A percentile compares a stretch with the other conserved stretches of the same genome.
Evolutionary conservation across 2,329 filamentous ascomycete genomes (phyloP).

Genomic region (Scytalidium sp.): DNA sequence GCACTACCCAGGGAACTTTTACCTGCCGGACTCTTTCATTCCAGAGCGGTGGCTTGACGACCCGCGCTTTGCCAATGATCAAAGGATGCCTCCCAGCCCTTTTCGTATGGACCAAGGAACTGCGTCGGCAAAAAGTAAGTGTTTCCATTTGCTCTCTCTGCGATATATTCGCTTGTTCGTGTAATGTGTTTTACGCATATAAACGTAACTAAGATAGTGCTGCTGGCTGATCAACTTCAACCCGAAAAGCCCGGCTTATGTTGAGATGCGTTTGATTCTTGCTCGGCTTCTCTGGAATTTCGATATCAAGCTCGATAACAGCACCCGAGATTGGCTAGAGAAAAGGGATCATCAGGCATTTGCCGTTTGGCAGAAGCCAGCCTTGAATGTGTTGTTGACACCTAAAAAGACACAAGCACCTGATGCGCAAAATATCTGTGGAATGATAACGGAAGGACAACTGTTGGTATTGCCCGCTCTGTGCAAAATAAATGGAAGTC

Average conservation of each 20-base stretch:
- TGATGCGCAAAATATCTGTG: too few relatives aligned
- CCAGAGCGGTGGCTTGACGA: conserved; percentile 32
- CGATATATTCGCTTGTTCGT: too few relatives aligned
- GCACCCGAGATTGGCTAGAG: conserved; percentile 24
- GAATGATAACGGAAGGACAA: too few relatives aligned
- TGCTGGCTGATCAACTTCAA: too few relatives aligned
- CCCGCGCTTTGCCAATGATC: neutral
- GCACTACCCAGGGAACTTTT: conserved; percentile 21
- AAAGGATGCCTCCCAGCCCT: neutral
- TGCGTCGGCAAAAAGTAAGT: conserved; percentile 9
- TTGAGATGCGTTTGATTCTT: conserved; percentile 11
- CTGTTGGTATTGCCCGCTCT: too few relatives aligned
- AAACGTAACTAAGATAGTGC: neutral
- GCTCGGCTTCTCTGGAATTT: conserved; percentile 9
- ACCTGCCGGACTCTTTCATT: conserved; percentile 25
- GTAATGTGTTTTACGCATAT: neutral
- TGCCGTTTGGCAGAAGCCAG: conserved; percentile 33
- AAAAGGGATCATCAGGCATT: conserved; percentile 30
- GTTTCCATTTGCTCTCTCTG: too few relatives aligned
- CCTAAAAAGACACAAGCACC: too few relatives aligned
- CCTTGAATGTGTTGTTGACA: conserved; percentile 2
- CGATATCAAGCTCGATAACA: conserved; percentile 5
- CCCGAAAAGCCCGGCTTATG: conserved; percentile 5
- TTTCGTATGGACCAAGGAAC: conserved; percentile 8
- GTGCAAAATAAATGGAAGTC: too few relatives aligned